Evolutionary conservation across 805 yeast genomes (phyloP).

Genomic region (Metschnikowia drakensbergensis): DNA sequence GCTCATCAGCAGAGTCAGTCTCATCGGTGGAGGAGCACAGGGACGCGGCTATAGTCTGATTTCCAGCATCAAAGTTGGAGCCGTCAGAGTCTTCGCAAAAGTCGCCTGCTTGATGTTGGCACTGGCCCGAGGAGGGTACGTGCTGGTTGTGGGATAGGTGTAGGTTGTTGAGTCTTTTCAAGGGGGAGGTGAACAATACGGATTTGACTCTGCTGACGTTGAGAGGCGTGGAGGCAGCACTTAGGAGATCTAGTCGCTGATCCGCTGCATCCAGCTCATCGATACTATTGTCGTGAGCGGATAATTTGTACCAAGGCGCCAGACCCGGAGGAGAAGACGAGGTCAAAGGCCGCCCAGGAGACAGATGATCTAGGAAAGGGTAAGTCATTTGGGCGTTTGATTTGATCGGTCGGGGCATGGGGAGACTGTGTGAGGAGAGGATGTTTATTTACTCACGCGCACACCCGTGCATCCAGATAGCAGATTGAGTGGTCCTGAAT

Average conservation of each 20-base stretch:
- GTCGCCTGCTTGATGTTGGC: not conserved
- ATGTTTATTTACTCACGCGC: constrained; percentile 4
- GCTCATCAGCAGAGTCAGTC: constrained; percentile 12
- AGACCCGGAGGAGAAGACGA: constrained; percentile 6
- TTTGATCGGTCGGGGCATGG: constrained; percentile 5
- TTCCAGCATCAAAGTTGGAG: constrained; percentile 18
- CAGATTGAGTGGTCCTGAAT: not conserved
- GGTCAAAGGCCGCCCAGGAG: constrained; percentile 2
- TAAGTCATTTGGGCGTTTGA: not conserved
- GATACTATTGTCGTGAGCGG: constrained; percentile 6
- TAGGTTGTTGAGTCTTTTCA: constrained; percentile 31
- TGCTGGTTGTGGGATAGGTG: constrained; percentile 17
- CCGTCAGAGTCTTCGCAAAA: constrained; percentile 8
- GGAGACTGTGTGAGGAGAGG: not conserved
- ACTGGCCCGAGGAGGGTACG: not conserved
- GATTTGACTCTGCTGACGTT: constrained; percentile 14
- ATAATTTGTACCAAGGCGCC: constrained; percentile 11
- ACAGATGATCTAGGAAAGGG: constrained; percentile 7
- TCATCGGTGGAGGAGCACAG: constrained; percentile 3
- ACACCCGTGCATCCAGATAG: not conserved
- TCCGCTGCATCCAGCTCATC: constrained; percentile 5
- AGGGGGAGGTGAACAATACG: constrained; percentile 30
- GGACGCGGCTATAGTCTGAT: constrained; percentile 26
- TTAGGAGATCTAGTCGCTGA: constrained; percentile 17
- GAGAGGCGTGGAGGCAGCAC: constrained; percentile 26